Base-by-base conservation (phyloP, 2,329 filamentous ascomycete species). In the Didymella lethalis region DNA sequence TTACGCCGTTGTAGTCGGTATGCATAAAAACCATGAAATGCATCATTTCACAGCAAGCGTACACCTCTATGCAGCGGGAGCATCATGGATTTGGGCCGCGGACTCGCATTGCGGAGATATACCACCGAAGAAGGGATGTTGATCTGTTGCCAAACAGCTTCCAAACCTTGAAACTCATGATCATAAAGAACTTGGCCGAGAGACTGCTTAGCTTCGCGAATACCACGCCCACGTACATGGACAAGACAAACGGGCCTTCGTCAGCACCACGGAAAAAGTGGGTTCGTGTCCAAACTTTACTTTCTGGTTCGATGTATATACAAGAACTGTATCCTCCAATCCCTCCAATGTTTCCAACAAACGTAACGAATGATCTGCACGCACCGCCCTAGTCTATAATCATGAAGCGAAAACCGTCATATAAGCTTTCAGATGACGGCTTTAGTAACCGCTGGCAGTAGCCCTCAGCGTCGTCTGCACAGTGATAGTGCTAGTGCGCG, bases 401-500 rank as follows among this genome's bases (percentile, higher is more conserved):
- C 56, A 51, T 50, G 40, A 54, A 43, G 12, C 8, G 2, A 28
- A 18, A 44, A 40, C 16, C 12, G 18, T 34, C 23, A n/a, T 31
- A 14, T 16, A 16, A 23, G 20, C 38, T 4, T n/a, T n/a, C 11
- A 14, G 20, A 36, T 3, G 4, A 48, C 2, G 36, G 18, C 34
- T 34, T 40, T 59, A 59, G 34, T 12, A 59, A 4, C 46, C 32
- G 28, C 40, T 54, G 32, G 56, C 56, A 31, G 41, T 43, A 23
- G 49, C 55, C 38, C 20, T 44, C 16, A 46, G 7, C 3, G 56
- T 59, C n/a, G 41, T 3, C 46, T 29, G 25, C 16, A 71, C 63
- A 7, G 71, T 74, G 1, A 75, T 61, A 40, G 68, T 73, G 11
- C 66, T 65, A 2, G 64, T 70, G 40, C 69, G 49, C 2, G 70